A percentile compares a stretch with the other conserved stretches of the same genome.
These are phyloP conservation scores for Tulasnella sp. DNA, from an alignment of 768 basidiomycete species.

Conservation along the genomic window DNA sequence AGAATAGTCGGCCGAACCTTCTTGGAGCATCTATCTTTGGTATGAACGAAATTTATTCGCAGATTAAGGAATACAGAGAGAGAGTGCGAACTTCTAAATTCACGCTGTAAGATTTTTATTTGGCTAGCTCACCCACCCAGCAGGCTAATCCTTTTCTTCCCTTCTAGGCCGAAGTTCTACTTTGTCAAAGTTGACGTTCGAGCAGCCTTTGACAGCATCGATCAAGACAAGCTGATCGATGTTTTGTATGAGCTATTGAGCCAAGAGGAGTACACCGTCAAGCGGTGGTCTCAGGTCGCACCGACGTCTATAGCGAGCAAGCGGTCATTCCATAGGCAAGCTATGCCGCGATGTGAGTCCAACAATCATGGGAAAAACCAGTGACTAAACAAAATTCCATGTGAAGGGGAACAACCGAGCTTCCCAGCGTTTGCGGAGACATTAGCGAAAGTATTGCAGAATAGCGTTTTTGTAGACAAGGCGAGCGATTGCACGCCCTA, in stretches of 20 bases:
- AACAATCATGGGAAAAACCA: neutral
- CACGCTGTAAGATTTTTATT: conserved; percentile 16
- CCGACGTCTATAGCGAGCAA: conserved; percentile 38
- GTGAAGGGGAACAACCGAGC: conserved; percentile 59
- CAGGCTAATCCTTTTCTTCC: neutral
- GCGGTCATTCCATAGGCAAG: conserved; percentile 48
- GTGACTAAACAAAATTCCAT: neutral
- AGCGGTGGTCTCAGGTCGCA: conserved; percentile 57
- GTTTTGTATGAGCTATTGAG: conserved; percentile 66
- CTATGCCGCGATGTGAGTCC: conserved; percentile 51
- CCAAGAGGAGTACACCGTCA: conserved; percentile 64
- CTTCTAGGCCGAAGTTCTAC: conserved; percentile 68
- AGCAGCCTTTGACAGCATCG: conserved; percentile 93
- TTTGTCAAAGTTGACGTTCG: conserved; percentile 96
- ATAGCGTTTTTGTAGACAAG: conserved; percentile 81
- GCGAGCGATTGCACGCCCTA: conserved; percentile 29
- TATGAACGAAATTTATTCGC: conserved; percentile 68
- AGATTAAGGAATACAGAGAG: conserved; percentile 50
- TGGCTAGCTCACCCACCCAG: neutral
- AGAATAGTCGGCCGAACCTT: conserved; percentile 53
- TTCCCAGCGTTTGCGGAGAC: conserved; percentile 61
- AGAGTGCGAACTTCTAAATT: conserved; percentile 44
- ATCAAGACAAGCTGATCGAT: conserved; percentile 71
- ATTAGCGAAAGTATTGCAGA: conserved; percentile 53
- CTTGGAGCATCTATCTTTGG: conserved; percentile 79